A percentile compares a stretch with the other conserved stretches of the same genome.
phyloP scores from a whole-genome alignment of 441 rosid genomes.

The Adansonia gregorii region DNA sequence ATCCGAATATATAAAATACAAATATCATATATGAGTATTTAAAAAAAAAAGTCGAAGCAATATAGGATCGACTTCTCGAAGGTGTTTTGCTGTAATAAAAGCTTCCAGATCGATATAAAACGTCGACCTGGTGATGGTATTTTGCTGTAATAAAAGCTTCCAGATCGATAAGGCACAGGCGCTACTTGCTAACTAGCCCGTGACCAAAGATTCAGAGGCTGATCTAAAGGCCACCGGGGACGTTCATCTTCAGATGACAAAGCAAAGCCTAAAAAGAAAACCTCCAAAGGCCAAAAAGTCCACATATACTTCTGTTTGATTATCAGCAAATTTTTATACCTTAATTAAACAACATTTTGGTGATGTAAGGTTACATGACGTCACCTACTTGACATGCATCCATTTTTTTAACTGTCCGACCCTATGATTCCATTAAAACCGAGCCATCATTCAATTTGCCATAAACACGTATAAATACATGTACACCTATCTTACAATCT shows the following conservation, averaged over 20 bases:
- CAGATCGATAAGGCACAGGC: neutral
- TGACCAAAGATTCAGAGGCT: neutral
- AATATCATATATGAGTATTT: no score
- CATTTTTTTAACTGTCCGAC: neutral
- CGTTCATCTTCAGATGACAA: neutral
- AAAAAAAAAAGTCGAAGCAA: no score
- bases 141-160: neutral
- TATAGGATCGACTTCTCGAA: neutral
- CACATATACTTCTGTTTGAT: neutral
- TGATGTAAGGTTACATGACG: neutral
- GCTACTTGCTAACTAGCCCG: neutral
- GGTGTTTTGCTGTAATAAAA: neutral
- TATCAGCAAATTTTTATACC: neutral
- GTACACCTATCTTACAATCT: neutral
- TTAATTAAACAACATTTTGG: neutral
- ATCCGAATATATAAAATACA: no score
- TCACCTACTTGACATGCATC: neutral
- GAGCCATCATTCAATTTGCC: constrained; percentile 5
- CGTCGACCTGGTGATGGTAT: neutral
- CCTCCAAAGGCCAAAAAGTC: neutral
- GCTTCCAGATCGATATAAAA: neutral
- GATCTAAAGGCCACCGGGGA: neutral
- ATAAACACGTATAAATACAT: neutral
- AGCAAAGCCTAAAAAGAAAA: neutral
- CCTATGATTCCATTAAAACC: no score